Evolutionary conservation across 2,329 filamentous ascomycete genomes (phyloP).

Genomic region (Pestalotiopsis sp.): DNA sequence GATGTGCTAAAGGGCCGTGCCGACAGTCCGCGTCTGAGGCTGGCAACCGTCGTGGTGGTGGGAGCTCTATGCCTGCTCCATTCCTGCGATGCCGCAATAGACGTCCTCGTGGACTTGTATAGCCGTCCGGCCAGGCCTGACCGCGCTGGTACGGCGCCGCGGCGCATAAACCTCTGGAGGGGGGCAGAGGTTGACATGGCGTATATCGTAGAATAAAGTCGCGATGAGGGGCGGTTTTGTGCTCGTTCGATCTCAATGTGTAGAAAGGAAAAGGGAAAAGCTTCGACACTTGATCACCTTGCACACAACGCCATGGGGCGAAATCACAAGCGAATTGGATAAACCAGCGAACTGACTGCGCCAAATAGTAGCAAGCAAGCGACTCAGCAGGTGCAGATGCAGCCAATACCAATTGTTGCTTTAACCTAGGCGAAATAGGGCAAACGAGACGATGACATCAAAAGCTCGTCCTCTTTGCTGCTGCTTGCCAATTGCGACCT

Average conservation of each 20-base stretch:
- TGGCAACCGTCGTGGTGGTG: slow-evolving; percentile 12
- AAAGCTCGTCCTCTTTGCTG: background rate
- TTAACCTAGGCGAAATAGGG: background rate
- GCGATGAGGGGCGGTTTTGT: background rate
- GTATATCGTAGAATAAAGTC: background rate
- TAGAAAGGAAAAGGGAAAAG: background rate
- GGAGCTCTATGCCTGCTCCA: slow-evolving; percentile 21
- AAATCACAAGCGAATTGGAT: background rate
- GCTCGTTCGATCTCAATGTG: background rate
- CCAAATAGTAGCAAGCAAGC: background rate
- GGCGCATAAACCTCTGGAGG: slow-evolving; percentile 29
- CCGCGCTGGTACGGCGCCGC: slow-evolving; percentile 24
- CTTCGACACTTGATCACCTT: background rate
- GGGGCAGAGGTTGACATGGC: slow-evolving; percentile 31
- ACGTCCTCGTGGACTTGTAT: slow-evolving; percentile 26
- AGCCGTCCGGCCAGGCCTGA: slow-evolving; percentile 21
- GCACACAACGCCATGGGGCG: background rate
- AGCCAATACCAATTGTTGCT: background rate
- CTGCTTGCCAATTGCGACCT: slow-evolving; percentile 3
- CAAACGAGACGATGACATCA: slow-evolving; percentile 7
- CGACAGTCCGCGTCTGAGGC: slow-evolving; percentile 15
- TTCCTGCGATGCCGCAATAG: slow-evolving; percentile 15
- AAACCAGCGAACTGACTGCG: background rate
- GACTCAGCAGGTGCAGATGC: background rate
- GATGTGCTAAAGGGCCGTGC: slow-evolving; percentile 42